A percentile compares a stretch with the other conserved stretches of the same genome.
Evolutionary conservation across 2,329 filamentous ascomycete genomes (phyloP).

Genomic region (Calonectria naviculata): DNA sequence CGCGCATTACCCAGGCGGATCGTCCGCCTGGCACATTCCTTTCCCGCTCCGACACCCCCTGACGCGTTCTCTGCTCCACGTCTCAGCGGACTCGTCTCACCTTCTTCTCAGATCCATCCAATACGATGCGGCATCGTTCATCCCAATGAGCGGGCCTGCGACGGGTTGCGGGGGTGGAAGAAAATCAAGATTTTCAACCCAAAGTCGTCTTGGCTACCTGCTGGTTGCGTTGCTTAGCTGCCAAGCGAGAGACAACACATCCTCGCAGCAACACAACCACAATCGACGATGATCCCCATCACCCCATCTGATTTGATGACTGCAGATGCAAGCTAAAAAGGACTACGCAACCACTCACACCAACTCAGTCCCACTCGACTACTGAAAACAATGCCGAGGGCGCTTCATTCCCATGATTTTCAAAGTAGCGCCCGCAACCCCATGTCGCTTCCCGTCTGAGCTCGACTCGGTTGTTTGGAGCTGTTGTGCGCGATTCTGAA

Average conservation of each 20-base stretch:
- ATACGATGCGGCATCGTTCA: slow-evolving; percentile 8
- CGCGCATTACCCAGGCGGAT: slow-evolving; percentile 25
- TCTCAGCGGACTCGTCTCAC: slow-evolving; percentile 11
- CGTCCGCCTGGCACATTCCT: slow-evolving; percentile 34
- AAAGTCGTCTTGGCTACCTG: neutral
- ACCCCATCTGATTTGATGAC: slow-evolving; percentile 4
- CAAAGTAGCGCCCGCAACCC: neutral
- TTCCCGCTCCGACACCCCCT: slow-evolving; percentile 25
- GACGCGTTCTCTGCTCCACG: slow-evolving; percentile 37
- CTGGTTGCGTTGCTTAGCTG: slow-evolving; percentile 7
- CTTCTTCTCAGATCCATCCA: slow-evolving; percentile 9
- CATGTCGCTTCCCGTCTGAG: slow-evolving; percentile 4
- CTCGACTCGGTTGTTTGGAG: neutral
- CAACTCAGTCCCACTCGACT: neutral
- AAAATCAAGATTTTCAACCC: slow-evolving; percentile 16
- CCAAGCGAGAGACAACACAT: slow-evolving; percentile 7
- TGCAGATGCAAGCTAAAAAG: slow-evolving; percentile 7
- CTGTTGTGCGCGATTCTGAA: slow-evolving; percentile 1
- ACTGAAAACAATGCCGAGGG: neutral
- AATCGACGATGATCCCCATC: neutral
- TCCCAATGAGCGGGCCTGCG: neutral
- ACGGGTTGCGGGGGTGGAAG: neutral
- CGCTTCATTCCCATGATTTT: slow-evolving; percentile 1
- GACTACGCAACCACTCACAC: slow-evolving; percentile 1
- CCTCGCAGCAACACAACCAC: neutral